Conservation (phyloP, 495 filamentous ascomycete genomes). For the Talaromyces wortmannii region DNA sequence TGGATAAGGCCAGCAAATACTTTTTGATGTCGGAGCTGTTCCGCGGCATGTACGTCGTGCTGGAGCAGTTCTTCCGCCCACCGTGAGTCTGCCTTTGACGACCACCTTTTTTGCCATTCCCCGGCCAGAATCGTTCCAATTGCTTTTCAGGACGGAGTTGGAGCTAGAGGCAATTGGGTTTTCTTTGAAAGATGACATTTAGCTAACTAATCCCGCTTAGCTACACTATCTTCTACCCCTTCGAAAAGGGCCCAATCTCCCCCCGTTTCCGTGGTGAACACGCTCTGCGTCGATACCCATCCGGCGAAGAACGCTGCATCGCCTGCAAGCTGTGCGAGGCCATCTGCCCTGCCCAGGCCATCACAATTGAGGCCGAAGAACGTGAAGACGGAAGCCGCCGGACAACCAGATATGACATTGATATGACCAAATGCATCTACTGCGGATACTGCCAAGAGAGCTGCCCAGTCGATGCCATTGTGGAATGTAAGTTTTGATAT, state of each 20-base stretch:
- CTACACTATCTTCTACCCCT: constrained; percentile 97
- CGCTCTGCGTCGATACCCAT: constrained; percentile 89
- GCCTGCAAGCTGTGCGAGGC: constrained; percentile 99
- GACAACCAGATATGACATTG: constrained; percentile 97
- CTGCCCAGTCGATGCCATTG: constrained; percentile 96
- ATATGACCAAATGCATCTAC: constrained; percentile 99
- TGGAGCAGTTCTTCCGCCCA: constrained; percentile 97
- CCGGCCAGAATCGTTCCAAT: neutral
- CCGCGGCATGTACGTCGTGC: constrained; percentile 93
- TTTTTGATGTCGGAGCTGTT: constrained; percentile 93
- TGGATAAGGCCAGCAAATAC: constrained; percentile 83
- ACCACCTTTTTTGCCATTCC: neutral
- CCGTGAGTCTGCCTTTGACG: constrained; percentile 58
- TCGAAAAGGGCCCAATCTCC: constrained; percentile 98
- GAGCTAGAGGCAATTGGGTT: neutral
- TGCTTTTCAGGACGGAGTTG: neutral
- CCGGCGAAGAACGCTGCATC: constrained; percentile 97
- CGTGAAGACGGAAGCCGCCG: constrained; percentile 89
- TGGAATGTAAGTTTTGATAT: constrained; percentile 56
- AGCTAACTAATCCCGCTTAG: constrained; percentile 32
- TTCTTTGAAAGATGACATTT: constrained; percentile 2
- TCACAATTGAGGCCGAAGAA: constrained; percentile 98
- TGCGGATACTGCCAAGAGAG: constrained; percentile 99
- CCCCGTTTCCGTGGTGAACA: constrained; percentile 97
- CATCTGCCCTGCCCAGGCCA: constrained; percentile 92